Evolutionary conservation across 768 basidiomycete genomes (phyloP), one percentile per base, ranked within the genome.

Genomic region (Rhizopogon vinicolor): DNA sequence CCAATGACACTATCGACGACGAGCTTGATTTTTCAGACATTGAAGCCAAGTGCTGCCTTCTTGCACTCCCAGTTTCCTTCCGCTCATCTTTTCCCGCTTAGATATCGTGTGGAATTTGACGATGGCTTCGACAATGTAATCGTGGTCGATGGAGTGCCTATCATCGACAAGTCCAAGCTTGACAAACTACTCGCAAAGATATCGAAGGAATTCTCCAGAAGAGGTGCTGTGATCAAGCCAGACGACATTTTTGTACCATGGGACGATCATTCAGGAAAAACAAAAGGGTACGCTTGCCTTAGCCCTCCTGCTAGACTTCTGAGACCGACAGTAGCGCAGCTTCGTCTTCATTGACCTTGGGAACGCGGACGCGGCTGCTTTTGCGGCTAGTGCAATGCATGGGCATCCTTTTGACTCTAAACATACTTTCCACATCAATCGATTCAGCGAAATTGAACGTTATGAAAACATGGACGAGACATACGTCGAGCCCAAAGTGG

Each of bases 101-200:
- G 94, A 77, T 96, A 93, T 74, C 80, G 86, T 60, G 86, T 95
- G 63, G 77, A 91, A 55, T 84, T 85, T 60, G 89, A 92, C 62
- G 87, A 93, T 60, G 82, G 90, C 41, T 83, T 98, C 65, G 97
- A 98, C 76, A 91, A 90, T 66, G 84, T 92, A 54, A 72, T 99
- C 52, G 89, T 98, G 51, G 85, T 98, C 56, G 97, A 98, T 70
- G 93, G 93, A 49, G 80, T 95, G 19, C 97, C 95, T 9, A 69
- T 92, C 57, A 91, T 98, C 68, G 93, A 97, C 67, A 85, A 83
- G 63, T 81, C 83, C 51, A 94, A 93, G 72, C 79, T 86, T 39
- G 90, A 92, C 46, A 90, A 81, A 72, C 81, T 99, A 16, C 65
- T 97, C 18, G 73, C 85, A 37, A 91, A 89, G 68, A 79, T 98